A percentile compares a stretch with the other conserved stretches of the same genome.
These are phyloP conservation scores for Periglandula ipomoeae DNA, from an alignment of 2,329 filamentous ascomycete genomes.

Conservation along the genomic window DNA sequence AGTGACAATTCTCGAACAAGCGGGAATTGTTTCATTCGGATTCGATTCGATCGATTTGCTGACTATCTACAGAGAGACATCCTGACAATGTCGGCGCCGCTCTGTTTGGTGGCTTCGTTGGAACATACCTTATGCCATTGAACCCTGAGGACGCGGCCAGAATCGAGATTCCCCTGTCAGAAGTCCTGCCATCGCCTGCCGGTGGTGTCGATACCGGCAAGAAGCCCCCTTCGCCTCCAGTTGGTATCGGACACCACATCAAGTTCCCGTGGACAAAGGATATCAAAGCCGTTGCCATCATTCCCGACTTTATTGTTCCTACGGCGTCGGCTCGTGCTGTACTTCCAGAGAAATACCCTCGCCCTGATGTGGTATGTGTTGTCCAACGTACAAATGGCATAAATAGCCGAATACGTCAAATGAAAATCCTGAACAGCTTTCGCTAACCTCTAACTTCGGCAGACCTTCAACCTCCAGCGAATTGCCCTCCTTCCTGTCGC, in stretches of 20 bases:
- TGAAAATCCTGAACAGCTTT: neutral
- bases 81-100: slow-evolving; percentile 93
- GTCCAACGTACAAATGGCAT: neutral
- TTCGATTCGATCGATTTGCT: neutral
- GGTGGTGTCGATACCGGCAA: slow-evolving; percentile 86
- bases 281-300: slow-evolving; percentile 95
- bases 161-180: slow-evolving; percentile 86
- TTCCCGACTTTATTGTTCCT: slow-evolving; percentile 92
- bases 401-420: too few relatives aligned
- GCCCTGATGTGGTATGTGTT: slow-evolving; percentile 67
- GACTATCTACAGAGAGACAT: slow-evolving; percentile 55
- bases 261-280: slow-evolving; percentile 89
- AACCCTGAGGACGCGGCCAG: slow-evolving; percentile 81
- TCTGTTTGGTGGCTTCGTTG: slow-evolving; percentile 91
- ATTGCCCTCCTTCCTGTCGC: slow-evolving; percentile 86
- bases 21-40: neutral
- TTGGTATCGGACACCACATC: slow-evolving; percentile 91
- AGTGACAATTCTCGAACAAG: slow-evolving; percentile 13
- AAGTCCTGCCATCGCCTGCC: slow-evolving; percentile 83
- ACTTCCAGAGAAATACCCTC: slow-evolving; percentile 68
- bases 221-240: slow-evolving; percentile 77
- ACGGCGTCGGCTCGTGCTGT: slow-evolving; percentile 85
- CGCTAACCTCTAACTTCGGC: neutral
- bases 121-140: slow-evolving; percentile 90
- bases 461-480: slow-evolving; percentile 87